Base-by-base conservation (phyloP, 1,284 basidiomycete species). In the Ustilago crameri region DNA sequence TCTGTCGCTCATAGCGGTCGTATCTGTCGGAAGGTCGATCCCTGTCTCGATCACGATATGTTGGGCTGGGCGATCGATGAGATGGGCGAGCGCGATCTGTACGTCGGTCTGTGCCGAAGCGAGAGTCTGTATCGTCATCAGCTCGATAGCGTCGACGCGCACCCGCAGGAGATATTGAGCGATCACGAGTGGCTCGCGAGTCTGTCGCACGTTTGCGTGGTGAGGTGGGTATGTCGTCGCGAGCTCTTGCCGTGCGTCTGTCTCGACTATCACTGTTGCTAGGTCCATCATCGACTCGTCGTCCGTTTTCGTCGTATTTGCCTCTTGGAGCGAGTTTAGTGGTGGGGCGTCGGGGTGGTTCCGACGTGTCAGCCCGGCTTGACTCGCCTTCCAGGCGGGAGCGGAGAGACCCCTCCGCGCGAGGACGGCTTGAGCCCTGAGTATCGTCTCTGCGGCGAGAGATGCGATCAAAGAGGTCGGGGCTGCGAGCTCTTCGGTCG, bases 391-490 rank as follows among this genome's bases (percentile, higher is more conserved):
- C 54, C 10, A 54, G 51, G 24, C 58, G 54, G 5, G 62, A 65
- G 48, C 62, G 55, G 9, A 58, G 40, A 1, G 55, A 51, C 26
- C 42, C 53, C 9, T 62, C 43, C 22, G 50, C 45, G 9, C 47
- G 54, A 12, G 46, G 35, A 20, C 51, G 55, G 22, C 27, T 46
- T 2, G 62, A 58, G 30, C 51, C 56, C 27, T 58, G 58, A 34
- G 38, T 38, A 20, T 58, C 47, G 40, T 68, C 47, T 18, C 20
- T 40, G n/a, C 57, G 61, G 24, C 52, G 47, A 12, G 37, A 26
- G 41, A 70, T 50, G 22, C 67, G 52, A 32, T 64, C 67, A 22
- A 70, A 51, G 5, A 70, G 52, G 32, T 70, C 67, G 22, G 61
- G 61, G 38, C 56, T 64, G 18, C 53, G 55, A 30, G 49, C 53